A percentile compares a stretch with the other conserved stretches of the same genome.
Evolutionary conservation across 2,329 filamentous ascomycete genomes (phyloP).

Genomic region (Diaporthe sp.): DNA sequence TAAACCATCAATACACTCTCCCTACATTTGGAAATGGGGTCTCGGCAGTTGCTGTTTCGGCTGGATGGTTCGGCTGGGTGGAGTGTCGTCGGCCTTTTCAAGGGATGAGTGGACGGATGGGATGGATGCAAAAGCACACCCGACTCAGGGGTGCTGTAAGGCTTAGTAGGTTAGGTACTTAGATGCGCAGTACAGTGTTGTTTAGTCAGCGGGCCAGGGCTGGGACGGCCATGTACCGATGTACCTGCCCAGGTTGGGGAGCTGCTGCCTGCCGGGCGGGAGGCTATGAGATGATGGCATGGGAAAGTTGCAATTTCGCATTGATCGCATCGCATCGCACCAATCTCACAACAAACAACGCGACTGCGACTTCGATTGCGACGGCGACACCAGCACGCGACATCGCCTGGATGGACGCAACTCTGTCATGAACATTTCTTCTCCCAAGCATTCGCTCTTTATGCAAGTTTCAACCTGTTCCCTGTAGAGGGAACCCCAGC

Average conservation of each 20-base stretch:
- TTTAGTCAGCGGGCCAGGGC: not conserved
- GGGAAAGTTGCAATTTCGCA: conserved; percentile 26
- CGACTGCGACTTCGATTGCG: not conserved
- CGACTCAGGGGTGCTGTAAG: conserved; percentile 6
- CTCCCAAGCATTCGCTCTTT: conserved; percentile 22
- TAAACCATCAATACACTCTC: not conserved
- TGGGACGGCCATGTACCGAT: not conserved
- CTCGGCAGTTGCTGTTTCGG: not conserved
- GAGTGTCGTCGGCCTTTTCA: not conserved
- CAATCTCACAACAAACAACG: conserved; percentile 1
- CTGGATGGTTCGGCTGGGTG: not conserved
- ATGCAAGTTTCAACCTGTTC: conserved; percentile 28
- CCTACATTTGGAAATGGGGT: not conserved
- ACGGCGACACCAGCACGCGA: not conserved
- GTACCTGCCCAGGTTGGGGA: not conserved
- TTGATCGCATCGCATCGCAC: not conserved
- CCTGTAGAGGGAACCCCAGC: conserved; percentile 26
- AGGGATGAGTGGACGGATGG: too few species aligned
- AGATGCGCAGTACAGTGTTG: not conserved
- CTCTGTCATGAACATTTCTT: not conserved
- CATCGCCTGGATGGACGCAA: not conserved
- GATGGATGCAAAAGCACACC: conserved; percentile 6
- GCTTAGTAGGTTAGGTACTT: not conserved
- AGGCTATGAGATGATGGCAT: conserved; percentile 3
- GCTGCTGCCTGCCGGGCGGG: conserved; percentile 10